Evolutionary conservation across 805 yeast genomes (phyloP).

Genomic region (Candida fluviatilis): DNA sequence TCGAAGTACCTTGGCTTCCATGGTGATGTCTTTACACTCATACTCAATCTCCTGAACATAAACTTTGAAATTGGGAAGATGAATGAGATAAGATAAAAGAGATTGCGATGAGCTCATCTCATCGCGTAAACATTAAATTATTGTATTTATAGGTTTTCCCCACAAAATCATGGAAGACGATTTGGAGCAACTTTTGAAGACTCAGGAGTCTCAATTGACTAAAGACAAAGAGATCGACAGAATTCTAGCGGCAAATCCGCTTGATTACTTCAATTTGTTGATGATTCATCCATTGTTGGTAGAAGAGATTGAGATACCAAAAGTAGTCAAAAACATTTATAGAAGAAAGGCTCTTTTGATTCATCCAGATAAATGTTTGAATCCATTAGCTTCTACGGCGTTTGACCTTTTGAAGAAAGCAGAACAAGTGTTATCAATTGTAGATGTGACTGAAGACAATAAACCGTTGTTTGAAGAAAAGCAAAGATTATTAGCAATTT

Average conservation of each 20-base stretch:
- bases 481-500: slow-evolving; percentile 25
- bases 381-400: slow-evolving; percentile 58
- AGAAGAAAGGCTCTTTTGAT: slow-evolving; percentile 58
- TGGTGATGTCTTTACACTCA: slow-evolving; percentile 2
- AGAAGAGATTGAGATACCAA: slow-evolving; percentile 5
- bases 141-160: neutral
- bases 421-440: slow-evolving; percentile 28
- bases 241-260: slow-evolving; percentile 41
- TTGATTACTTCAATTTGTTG: slow-evolving; percentile 54
- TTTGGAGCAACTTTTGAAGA: slow-evolving; percentile 13
- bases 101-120: too few relatives aligned
- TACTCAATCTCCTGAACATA: slow-evolving; percentile 1
- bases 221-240: slow-evolving; percentile 54
- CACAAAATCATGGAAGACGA: slow-evolving; percentile 11
- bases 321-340: slow-evolving; percentile 40
- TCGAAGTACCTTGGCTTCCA: slow-evolving; percentile 44
- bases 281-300: slow-evolving; percentile 32
- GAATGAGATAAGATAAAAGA: neutral
- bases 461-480: slow-evolving; percentile 12
- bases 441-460: slow-evolving; percentile 9
- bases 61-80: neutral
- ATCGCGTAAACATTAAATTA: neutral
- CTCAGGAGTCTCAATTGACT: slow-evolving; percentile 24
- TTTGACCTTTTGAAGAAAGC: slow-evolving; percentile 59
- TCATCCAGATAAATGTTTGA: slow-evolving; percentile 63